Base-by-base conservation (phyloP, 345 rosid genomes). In the Citropsis articulata region DNA sequence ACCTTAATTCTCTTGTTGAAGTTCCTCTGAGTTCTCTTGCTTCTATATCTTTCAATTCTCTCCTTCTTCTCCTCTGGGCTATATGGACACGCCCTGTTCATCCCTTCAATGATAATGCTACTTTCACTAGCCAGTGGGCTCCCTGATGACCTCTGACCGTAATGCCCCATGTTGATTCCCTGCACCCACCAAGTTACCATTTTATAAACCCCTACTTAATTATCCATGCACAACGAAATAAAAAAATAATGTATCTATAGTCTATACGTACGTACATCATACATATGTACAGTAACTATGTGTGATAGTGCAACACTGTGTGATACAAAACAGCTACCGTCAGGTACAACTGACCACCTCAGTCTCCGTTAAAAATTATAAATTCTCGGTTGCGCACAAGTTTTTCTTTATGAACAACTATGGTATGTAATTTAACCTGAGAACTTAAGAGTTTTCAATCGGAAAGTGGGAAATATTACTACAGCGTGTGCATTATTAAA, bases 1-100 rank as follows among this genome's bases (percentile, higher is more conserved):
- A 93, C 99, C 99, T 96, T 94, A 78, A 96, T 96, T 74, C 93
- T 96, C 90, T 92, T 96, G 91, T 86, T 94, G 97, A 96, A 96
- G 77, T 96, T 94, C 79, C 99, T 86, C 69, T 86, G 92, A 66
- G 83, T 88, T 84, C 94, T 92, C 85, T 96, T 96, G 90, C 77
- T 89, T 83, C 88, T 87, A 75, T 96, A 96, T 81, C 97, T 89
- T 73, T 94, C 91, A 81, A 96, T 96, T 67, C 89, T 88, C 75
- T 96, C 92, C 78, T 91, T 91, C 89, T 92, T 96, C 90, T 96
- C 97, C 77, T 90, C 92, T 0, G 99, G 99, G 77, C 91, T 87
- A 66, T 92, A 96, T 71, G 85, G 88, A 77, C 85, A 84, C 13
- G 98, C 93, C 85, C 82, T 90, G 86, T 79, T 88, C 98, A 94